Base-by-base conservation (phyloP, 768 basidiomycete species). In the Amanita subjunquillea region DNA sequence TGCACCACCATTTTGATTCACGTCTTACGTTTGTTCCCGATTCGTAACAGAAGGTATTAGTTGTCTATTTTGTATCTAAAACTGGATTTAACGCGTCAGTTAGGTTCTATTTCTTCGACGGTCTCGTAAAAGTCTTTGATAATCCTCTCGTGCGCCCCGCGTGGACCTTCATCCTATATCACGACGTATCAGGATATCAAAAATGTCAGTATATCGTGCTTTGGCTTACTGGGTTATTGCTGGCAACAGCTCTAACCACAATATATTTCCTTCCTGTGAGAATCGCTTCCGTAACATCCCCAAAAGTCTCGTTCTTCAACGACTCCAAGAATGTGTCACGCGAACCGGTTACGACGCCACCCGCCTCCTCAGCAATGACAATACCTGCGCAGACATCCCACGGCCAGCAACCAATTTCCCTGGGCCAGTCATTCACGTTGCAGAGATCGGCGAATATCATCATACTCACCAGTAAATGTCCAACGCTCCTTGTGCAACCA, bases 351-450 rank as follows among this genome's bases (percentile, higher is more conserved):
- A 89, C 81, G 9, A 84, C 69, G 12, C 85, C 80, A 4, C 95
- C 95, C 0, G 94, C 88, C 64, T 95, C 95, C 55, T 89, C 78
- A 0, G 89, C 86, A 55, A 98, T 94, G 58, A 95, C 83, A 10
- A 89, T 82, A 0, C 93, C 95, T 2, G 95, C 92, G 59, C 85
- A 91, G 40, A 94, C 86, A 65, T 94, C 89, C 92, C 91, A 94
- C 12, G 87, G 80, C 73, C 74, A 77, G 56, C 76, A 78, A 22
- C 91, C 91, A 56, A 93, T 85, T 65, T 91, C 88, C 85, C 86
- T 87, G 55, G 34, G 34, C 38, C 17, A 42, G 7, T 27, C 15
- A 23, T 20, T 44, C 13, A 43, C 34, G 10, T n/a, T 34, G 27
- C 17, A 17, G n/a, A 17, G 7, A 41, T 38, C 27, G 17, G 17